Evolutionary conservation across 805 yeast genomes (phyloP), one percentile per base, ranked within the genome.

Genomic region (Ascoidea asiatica): DNA sequence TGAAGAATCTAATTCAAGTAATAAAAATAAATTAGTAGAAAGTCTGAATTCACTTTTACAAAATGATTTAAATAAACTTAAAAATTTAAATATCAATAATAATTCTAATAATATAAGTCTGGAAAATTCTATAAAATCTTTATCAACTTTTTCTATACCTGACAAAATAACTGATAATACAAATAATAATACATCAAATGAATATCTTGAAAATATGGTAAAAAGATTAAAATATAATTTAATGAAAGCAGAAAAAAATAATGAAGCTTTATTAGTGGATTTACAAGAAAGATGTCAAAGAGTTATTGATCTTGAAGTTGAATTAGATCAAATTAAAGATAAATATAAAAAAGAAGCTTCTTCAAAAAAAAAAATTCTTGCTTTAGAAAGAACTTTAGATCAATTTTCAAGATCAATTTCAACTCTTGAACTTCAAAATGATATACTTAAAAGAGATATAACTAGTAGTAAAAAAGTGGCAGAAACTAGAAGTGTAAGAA

Each of bases 381-480:
- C 73, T 8, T 57, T 82, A 44, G 85, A 80, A 52, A 67, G 69
- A 41, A 69, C 85, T 1, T 60, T 82, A 18, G 72, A 70, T 39
- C 78, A 70, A 48, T 67, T 82, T 48, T 67, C 73, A 18, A 65
- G 63, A n/a, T 78, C 79, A 45, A 67, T 81, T 44, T 68, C 68
- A 43, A 83, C 81, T 48, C 70, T 80, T 29, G 81, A 79, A 48
- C 58, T 66, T n/a, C 80, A 79, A 54, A 82, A 82, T 55, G 60
- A 67, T 23, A 64, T 71, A 42, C 60, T 82, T 33, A 66, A 73
- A 43, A 74, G 69, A 51, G 86, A 81, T 51, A 62, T 80, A 18
- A 64, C 65, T 21, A 64, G 77, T 4, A 65, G 76, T 37, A 75
- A 75, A 46, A 69, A 73, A 49, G 68, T 81, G 47, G 70, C 80